Evolutionary conservation across 148 eudicot species (phyloP), one percentile per base, ranked within the genome.

Genomic region (Rhododendron simsii): DNA sequence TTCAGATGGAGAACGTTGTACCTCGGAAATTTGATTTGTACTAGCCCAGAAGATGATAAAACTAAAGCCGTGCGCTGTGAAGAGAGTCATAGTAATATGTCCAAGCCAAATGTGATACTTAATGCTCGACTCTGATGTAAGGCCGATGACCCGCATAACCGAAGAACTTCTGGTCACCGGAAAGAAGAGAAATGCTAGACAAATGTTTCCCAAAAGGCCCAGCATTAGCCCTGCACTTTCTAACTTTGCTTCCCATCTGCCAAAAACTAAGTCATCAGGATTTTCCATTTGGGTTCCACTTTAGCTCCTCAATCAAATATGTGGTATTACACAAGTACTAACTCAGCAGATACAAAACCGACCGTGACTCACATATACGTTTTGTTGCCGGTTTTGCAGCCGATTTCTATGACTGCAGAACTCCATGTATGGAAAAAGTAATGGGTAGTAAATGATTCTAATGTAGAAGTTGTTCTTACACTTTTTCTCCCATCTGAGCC

Each of bases 41-140:
- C 51, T 75, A 9, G 82, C 80, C 94, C 93, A 92, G 50, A 85
- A 84, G 83, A 89, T 33, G 84, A 75, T 71, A 45, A 75, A 91
- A 81, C 91, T 87, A 10, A 90, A 14, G 9, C 93, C 89, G 33
- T 90, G 91, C 10, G 88, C 88, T 4, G 90, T 89, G 83, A 90
- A 91, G 87, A 91, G 83, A 21, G 82, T 65, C 93, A 91, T 87
- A 33, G 86, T 65, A n/a, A 86, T 77, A 86, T 91, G 92, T 3
- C 92, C 93, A 21, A 91, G 88, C 93, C 92, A 91, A 33, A 91
- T 90, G 80, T 91, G 92, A 81, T 89, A 91, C 85, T 87, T 91
- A 10, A 91, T 81, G 67, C 93, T 88, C 0, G 89, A 85, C 83
- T 91, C 93, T 0, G 90, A 91, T 3, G 90, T 89, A 47, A 91